Evolutionary conservation across 805 yeast genomes (phyloP).

Genomic region (Hanseniaspora pseudoguilliermondii): DNA sequence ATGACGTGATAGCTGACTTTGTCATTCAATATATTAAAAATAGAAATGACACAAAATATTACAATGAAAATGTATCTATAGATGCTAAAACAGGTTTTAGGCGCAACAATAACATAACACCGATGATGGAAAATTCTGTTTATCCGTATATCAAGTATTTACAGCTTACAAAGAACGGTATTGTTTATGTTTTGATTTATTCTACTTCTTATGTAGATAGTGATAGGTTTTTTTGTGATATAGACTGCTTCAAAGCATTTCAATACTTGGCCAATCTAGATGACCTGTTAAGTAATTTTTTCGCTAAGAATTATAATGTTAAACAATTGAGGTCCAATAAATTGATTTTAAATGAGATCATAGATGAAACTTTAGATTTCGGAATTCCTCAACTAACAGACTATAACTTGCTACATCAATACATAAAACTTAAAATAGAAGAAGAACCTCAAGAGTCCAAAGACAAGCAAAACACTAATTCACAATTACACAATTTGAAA

Average conservation of each 20-base stretch:
- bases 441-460: slow-evolving; percentile 19
- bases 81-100: not conserved
- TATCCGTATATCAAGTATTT: slow-evolving; percentile 10
- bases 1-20: slow-evolving; percentile 8
- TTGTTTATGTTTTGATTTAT: not conserved
- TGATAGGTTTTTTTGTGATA: not conserved
- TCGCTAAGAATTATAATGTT: slow-evolving; percentile 40
- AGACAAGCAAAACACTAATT: not conserved
- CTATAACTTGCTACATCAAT: slow-evolving; percentile 62
- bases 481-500: not conserved
- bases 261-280: slow-evolving; percentile 22
- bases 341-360: slow-evolving; percentile 61
- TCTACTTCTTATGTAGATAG: not conserved
- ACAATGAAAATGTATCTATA: not conserved
- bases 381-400: slow-evolving; percentile 83
- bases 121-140: not conserved
- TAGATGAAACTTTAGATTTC: slow-evolving; percentile 81
- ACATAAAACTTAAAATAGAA: slow-evolving; percentile 43
- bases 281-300: slow-evolving; percentile 20
- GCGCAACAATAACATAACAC: not conserved
- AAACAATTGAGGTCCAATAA: slow-evolving; percentile 33
- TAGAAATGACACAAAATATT: not conserved
- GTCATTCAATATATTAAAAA: not conserved
- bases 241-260: slow-evolving; percentile 9
- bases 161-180: not conserved